Evolutionary conservation across 1,284 basidiomycete species (phyloP), one percentile per base, ranked within the genome.

Genomic region (Boletus sp.): DNA sequence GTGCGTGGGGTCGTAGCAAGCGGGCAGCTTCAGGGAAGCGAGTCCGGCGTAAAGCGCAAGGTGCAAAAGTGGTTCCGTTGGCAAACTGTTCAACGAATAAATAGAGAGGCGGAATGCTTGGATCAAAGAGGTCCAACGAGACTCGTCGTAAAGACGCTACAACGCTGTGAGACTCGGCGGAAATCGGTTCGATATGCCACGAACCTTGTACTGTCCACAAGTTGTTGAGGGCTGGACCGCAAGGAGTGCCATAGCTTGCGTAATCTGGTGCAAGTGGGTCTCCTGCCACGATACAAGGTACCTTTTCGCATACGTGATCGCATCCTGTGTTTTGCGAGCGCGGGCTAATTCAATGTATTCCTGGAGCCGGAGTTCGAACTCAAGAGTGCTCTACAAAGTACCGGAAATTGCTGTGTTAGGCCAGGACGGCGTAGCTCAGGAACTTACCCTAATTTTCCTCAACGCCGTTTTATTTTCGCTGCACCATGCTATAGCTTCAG

Each of bases 281-380:
- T 89, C 87, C 52, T 89, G 86, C 88, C 93, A 94, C n/a, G 84
- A 70, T 5, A 89, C 74, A 3, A 99, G 81, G 68, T 98, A 81
- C 71, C 92, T 94, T 68, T 85, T 84, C 20, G 85, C 82, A 73
- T 99, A 98, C 1, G 82, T 79, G 61, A 98, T 95, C 2, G 97
- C 97, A 51, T 91, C 88, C 36, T 78, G 67, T 7, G 78, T 80
- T 68, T 86, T 87, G n/a, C 83, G 74, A 16, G 80, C 77, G 44
- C 95, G 80, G 39, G 88, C 85, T 9, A 98, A 81, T 74, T 99
- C 97, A 66, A 99, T 94, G 72, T 91, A 98, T 75, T 98, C 95
- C 75, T 99, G 97, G 47, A 98, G 78, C 22, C 97, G 85, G 33
- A 99, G 84, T 59, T 96, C 92, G 73, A 98, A 98, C 77, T 99